These are phyloP conservation scores for Rhynchosporium graminicola DNA, from an alignment of 2,329 filamentous ascomycete species.

Conservation along the genomic window DNA sequence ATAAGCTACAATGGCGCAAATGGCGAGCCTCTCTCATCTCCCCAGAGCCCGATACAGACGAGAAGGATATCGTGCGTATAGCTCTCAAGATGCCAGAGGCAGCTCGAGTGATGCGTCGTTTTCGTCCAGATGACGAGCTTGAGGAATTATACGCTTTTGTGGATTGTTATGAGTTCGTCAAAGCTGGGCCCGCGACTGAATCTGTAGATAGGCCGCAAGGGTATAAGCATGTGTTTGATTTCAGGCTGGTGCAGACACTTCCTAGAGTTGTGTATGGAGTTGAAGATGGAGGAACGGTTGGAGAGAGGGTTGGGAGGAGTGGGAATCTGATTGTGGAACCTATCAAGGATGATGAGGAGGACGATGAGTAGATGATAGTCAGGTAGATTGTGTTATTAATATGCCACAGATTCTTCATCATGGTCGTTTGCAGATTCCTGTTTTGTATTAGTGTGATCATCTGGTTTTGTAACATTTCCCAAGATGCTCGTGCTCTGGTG, in stretches of 20 bases:
- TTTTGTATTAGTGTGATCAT: too few species aligned
- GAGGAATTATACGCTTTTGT: conserved; percentile 97
- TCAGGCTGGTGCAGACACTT: conserved; percentile 82
- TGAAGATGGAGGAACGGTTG: conserved; percentile 64
- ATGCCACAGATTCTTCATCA: too few species aligned
- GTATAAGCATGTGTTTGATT: conserved; percentile 82
- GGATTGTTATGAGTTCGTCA: conserved; percentile 76
- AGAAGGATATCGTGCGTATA: conserved; percentile 71
- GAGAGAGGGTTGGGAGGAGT: conserved; percentile 74
- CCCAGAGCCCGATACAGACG: conserved; percentile 64
- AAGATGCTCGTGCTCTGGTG: too few species aligned
- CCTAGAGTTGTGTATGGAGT: conserved; percentile 80
- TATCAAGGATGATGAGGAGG: conserved; percentile 46
- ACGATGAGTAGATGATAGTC: conserved; percentile 19
- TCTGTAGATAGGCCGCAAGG: conserved; percentile 53
- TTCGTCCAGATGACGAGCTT: conserved; percentile 66
- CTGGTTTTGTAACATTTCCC: too few species aligned
- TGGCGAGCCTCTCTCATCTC: conserved; percentile 74
- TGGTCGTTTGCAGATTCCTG: too few species aligned
- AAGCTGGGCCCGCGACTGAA: conserved; percentile 42
- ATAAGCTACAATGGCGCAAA: conserved; percentile 67
- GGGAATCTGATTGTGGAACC: conserved; percentile 88
- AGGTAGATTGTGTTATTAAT: neutral
- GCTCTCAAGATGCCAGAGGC: conserved; percentile 64
- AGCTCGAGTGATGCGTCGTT: conserved; percentile 76